These are phyloP conservation scores for Liriodendron chinense DNA, from an alignment of 164 flowering plant genomes.

Conservation along the genomic window DNA sequence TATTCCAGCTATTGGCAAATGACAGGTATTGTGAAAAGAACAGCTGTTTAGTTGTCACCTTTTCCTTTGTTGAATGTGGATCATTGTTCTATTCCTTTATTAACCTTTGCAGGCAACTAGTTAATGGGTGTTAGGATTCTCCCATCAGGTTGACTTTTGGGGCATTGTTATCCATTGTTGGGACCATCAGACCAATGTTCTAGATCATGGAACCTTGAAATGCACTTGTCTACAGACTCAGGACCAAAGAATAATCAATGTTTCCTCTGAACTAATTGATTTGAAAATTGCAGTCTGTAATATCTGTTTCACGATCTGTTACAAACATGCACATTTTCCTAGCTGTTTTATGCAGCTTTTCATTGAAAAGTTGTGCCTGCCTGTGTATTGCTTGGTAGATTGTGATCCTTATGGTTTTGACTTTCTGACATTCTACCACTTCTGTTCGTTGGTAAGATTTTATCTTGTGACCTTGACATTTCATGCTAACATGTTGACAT, in stretches of 20 bases:
- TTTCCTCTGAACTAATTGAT: too few species aligned
- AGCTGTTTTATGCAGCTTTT: constrained; percentile 83
- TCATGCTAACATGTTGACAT: not conserved
- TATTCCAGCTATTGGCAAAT: constrained; percentile 86
- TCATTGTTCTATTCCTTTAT: too few species aligned
- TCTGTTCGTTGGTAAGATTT: constrained; percentile 83
- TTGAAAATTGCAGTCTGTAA: too few species aligned
- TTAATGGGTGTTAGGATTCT: too few species aligned
- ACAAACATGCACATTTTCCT: not conserved
- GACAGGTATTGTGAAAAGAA: constrained; percentile 71
- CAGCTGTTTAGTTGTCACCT: constrained; percentile 68
- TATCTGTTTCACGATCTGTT: not conserved
- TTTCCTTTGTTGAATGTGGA: too few species aligned
- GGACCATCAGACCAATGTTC: too few species aligned
- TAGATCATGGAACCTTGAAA: too few species aligned
- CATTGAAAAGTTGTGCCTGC: constrained; percentile 50
- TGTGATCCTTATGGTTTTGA: constrained; percentile 99
- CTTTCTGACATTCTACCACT: constrained; percentile 79
- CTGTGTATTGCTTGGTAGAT: constrained; percentile 84
- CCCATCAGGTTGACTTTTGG: too few species aligned
- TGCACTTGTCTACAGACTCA: not conserved
- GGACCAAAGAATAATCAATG: too few species aligned
- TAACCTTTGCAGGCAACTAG: too few species aligned
- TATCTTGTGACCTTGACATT: not conserved
- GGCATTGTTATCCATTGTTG: too few species aligned